Base-by-base conservation (phyloP, 1,284 basidiomycete genomes). In the Trichosporon sp. region DNA sequence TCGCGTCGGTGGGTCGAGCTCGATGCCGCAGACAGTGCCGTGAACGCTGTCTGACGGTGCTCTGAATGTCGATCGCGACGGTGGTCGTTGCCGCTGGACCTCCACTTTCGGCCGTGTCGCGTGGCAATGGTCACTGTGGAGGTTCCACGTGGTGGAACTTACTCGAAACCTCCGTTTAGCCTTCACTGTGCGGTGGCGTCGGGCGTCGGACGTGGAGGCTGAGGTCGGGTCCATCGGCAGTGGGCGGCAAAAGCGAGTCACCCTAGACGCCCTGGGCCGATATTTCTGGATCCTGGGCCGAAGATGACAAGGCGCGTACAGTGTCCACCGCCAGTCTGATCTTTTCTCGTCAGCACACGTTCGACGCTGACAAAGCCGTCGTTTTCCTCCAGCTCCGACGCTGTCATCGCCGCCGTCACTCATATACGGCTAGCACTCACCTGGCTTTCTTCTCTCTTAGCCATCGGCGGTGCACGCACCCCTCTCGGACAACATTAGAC, bases 141-240 rank as follows among this genome's bases (percentile, higher is more conserved):
- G 1, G 25, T 8, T 3, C 49, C 49, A 54, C 49, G 49, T 54
- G 49, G 49, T 11, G 9, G 49, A 54, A 54, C 49, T 31, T 54
- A 54, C 27, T 31, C 49, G 49, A 31, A 54, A 54, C 49, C 49
- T 31, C 49, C 49, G 49, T 54, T 54, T 31, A 54, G 49, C n/a
- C n/a, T n/a, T n/a, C n/a, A n/a, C n/a, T n/a, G 31, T 54, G 27
- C 19, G 49, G 25, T 29, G 49, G 49, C 49, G 16, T n/a, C n/a
- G n/a, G n/a, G n/a, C n/a, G 46, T 29, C 25, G 25, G 49, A 54
- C 49, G 49, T 54, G 49, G 49, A 54, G 19, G 49, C 25, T 44
- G 19, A n/a, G 40, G 40, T 44, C 40, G 8, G 3, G 14, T 4
- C 19, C 19, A 21, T 21, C 36, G 40, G 40, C 16, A n/a, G 19